Percentiles rank a stretch among this genome's conserved stretches.
These are phyloP conservation scores for Vigna angularis DNA, from an alignment of 306 rosid genomes.

Conservation along the genomic window DNA sequence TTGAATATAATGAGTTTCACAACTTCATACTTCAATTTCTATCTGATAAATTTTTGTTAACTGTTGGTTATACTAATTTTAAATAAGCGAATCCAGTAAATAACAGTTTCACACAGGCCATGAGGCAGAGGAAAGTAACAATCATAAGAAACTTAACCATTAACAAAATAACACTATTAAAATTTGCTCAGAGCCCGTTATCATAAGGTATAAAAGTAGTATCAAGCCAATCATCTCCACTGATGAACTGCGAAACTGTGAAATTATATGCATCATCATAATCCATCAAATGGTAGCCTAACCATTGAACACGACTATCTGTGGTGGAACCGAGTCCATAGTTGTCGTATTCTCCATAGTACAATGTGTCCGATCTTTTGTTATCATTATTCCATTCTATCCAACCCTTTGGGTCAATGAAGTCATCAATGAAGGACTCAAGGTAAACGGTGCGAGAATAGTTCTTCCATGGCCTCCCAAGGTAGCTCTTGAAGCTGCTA, in stretches of 20 bases:
- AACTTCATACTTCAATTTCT: too few species aligned
- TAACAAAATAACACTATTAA: background rate
- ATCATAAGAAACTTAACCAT: background rate
- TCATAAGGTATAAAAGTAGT: constrained; percentile 85
- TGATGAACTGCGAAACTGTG: constrained; percentile 66
- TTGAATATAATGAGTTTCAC: too few species aligned
- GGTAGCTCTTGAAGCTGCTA: constrained; percentile 57
- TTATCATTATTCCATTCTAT: constrained; percentile 53
- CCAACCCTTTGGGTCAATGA: constrained; percentile 77
- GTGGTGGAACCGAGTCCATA: constrained; percentile 76
- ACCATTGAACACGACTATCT: constrained; percentile 62
- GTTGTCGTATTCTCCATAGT: constrained; percentile 77
- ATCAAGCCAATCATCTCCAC: constrained; percentile 73
- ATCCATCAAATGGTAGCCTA: constrained; percentile 71
- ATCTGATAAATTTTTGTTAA: too few species aligned
- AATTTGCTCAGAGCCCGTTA: constrained; percentile 57
- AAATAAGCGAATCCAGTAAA: too few species aligned
- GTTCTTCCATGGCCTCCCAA: constrained; percentile 77
- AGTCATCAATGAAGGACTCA: constrained; percentile 63
- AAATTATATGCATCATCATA: constrained; percentile 69
- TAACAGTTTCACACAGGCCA: too few species aligned
- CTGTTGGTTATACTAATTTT: too few species aligned
- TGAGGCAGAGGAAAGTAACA: background rate
- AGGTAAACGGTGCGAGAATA: constrained; percentile 63
- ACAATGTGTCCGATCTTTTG: constrained; percentile 51